Conservation (phyloP, 176 grass and related monocot species). For the Aegilops umbellulata region DNA sequence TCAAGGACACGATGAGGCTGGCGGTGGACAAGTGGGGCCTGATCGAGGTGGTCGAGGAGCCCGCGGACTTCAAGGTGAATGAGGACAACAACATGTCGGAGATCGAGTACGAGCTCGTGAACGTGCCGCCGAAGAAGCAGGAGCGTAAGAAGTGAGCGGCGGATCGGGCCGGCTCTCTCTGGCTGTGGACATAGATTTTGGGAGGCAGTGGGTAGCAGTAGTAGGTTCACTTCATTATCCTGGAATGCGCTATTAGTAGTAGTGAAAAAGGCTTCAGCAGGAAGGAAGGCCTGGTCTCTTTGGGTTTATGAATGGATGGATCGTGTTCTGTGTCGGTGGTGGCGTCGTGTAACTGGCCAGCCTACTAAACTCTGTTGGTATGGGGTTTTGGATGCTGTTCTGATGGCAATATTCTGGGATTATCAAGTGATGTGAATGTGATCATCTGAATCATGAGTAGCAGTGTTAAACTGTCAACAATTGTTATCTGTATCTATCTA, state of each 20-base stretch:
- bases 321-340: not conserved
- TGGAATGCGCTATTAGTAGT: conserved; percentile 12
- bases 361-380: not conserved
- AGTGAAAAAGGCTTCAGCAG: not conserved
- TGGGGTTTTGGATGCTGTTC: not conserved
- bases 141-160: not conserved
- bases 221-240: conserved; percentile 4
- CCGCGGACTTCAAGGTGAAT: not conserved
- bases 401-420: conserved; percentile 15
- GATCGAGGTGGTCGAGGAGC: conserved; percentile 10
- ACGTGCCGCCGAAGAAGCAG: not conserved
- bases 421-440: conserved; percentile 17
- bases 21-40: conserved; percentile 25
- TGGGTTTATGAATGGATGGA: not conserved
- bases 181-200: conserved; percentile 20
- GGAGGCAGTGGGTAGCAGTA: conserved; percentile 19
- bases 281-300: not conserved
- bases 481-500: too few species aligned
- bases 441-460: not conserved
- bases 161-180: not conserved
- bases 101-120: conserved; percentile 6
- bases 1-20: conserved; percentile 27
- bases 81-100: conserved; percentile 4
- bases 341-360: not conserved
- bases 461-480: not conserved